Base-by-base conservation (phyloP, 2,329 filamentous ascomycete species). In the Fusarium sp. region DNA sequence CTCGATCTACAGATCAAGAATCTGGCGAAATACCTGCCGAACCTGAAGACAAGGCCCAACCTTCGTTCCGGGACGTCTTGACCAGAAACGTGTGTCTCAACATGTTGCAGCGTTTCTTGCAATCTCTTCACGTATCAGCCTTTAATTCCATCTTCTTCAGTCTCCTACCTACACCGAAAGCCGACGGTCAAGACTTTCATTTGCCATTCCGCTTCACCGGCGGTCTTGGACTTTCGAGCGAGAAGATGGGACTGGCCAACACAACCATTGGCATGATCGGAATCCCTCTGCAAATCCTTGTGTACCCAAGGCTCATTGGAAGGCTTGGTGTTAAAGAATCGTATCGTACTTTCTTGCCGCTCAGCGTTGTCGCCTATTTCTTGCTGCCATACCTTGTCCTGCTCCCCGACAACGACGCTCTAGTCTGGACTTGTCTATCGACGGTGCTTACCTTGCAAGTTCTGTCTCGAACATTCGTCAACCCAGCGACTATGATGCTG, bases 121-220 rank as follows among this genome's bases (percentile, higher is more conserved):
- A 94, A 47, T 87, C 89, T 19, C 87, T 93, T 68, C 92, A 94
- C 78, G 84, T 93, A 72, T 91, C 90, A 62, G 90, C 91, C 28
- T 94, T 94, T 82, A 91, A 92, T 75, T 87, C 91, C 3, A 86
- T 94, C 44, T 93, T 90, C 82, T 92, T 92, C 64, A 85, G 93
- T 51, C 94, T 94, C 78, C 84, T 94, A 45, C 93, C 92, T 1
- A 92, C 91, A 0, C 90, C 91, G 0, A 89, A 90, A 6, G 88
- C 83, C 65, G 79, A 84, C 71, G 82, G 84, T 0, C 40, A 71
- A 13, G 67, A 77, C 1, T 79, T 79, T 1, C 69, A 78, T 65
- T 78, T 86, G 59, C 84, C 89, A 0, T 88, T 91, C 73, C 79
- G 85, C 65, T 94, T 94, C 75, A 89, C 89, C 1, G 92, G 93